Base-by-base conservation (phyloP, 1,284 basidiomycete species). In the Puccinia hordei region DNA sequence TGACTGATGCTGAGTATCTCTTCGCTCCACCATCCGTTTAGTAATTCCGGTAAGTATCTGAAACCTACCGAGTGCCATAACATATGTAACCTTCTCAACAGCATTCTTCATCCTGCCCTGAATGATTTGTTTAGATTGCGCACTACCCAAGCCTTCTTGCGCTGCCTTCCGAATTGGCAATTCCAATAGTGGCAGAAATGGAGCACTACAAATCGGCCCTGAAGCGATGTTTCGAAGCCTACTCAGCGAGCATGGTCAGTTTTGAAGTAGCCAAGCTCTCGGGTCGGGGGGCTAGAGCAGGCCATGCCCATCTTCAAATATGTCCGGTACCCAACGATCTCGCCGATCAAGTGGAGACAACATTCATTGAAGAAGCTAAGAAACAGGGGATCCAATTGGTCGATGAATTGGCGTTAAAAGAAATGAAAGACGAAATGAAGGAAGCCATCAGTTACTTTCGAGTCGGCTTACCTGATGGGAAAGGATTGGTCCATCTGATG, bases 281-380 rank as follows among this genome's bases (percentile, higher is more conserved):
- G 81, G 79, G 79, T 5, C 73, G 76, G 12, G 82, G 83, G 3
- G 90, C 91, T 0, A 92, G 92, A 85, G 95, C 94, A n/a, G 94
- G 94, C 0, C 95, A 98, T 85, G 94, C 94, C 6, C 95, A 97
- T 86, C 88, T 96, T 22, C 94, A 98, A 86, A 90, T 90, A 55
- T 90, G 95, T 0, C 95, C 95, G 10, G 86, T 98, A 0, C 94
- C 95, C 0, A 83, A 87, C 46, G 87, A 87, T 46, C 85, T 92
- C 51, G 86, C 89, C 75, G 87, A 89, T 68, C 87, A 89, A 80
- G 89, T 95, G 17, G 92, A 92, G 83, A 86, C 89, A 12, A 88
- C 89, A 17, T 96, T 98, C 85, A 83, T 88, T 30, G 87, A 88
- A 22, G 91, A 92, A 82, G 94, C 92, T 3, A 87, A 88, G 73